Base-by-base conservation (phyloP, 495 filamentous ascomycete genomes). In the Xylaria curta region DNA sequence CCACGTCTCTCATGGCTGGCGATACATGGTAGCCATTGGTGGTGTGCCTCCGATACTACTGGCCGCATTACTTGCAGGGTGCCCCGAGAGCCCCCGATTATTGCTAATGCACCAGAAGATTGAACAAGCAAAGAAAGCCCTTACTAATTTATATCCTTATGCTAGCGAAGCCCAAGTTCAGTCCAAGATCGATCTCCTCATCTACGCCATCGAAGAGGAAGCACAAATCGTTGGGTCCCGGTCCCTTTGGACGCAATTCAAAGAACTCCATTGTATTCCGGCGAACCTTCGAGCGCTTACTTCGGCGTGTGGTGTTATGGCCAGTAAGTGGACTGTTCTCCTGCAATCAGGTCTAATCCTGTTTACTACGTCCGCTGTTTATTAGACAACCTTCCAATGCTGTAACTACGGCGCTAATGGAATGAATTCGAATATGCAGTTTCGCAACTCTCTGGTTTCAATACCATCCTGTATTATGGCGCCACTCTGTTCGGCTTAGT, bases 401-500 rank as follows among this genome's bases (percentile, higher is more conserved):
- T n/a, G n/a, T n/a, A n/a, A n/a, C n/a, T n/a, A n/a, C n/a, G 21
- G 54, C 2, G 2, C 54, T 58, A 19, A 58, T 24, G 0, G 26
- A 58, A 28, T 58, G 54, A 58, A 58, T 28, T 19, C 54, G 12
- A 33, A 66, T 17, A 33, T 40, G 10, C 12, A 80, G 76, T 4
- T 58, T 58, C 54, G 4, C 85, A 87, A 63, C 72, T 87, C 31
- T 75, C 76, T n/a, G 85, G 85, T 6, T 87, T 86, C 79, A 85
- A 86, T 74, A 80, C 79, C 1, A 73, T 87, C 13, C 84, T 85
- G 83, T 85, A 85, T 75, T 87, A 87, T 70, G 84, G 84, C 5
- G 79, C 84, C 0, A 87, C 84, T 1, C 79, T 88, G 0, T 88
- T 88, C 70, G 79, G 81, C 19, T 75, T 85, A 1, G 87, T 89